A percentile compares a stretch with the other conserved stretches of the same genome.
phyloP scores from a whole-genome alignment of 495 filamentous ascomycete species.

The Penicillium turbatum region DNA sequence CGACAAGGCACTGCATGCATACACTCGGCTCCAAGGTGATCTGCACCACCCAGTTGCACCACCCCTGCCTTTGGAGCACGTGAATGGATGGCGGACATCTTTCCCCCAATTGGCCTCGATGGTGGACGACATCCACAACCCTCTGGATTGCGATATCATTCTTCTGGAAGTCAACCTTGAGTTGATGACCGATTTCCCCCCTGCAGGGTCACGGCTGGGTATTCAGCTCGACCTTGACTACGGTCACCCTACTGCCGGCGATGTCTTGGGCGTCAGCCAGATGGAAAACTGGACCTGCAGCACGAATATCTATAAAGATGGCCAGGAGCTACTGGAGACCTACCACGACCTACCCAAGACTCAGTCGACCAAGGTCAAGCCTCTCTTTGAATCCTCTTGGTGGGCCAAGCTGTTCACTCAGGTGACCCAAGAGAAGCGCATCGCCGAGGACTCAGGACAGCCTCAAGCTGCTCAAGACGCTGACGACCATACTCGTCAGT shows the following conservation, averaged over 20 bases:
- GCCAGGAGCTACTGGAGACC: conserved; percentile 31
- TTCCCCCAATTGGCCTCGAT: conserved; percentile 44
- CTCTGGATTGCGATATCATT: conserved; percentile 45
- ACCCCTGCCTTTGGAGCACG: conserved; percentile 40
- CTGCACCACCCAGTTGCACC: conserved; percentile 35
- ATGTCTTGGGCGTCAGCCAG: conserved; percentile 35
- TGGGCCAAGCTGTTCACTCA: conserved; percentile 47
- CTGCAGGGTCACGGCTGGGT: conserved; percentile 37
- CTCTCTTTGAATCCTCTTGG: conserved; percentile 46
- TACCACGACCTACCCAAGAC: conserved; percentile 36
- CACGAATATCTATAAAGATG: conserved; percentile 44
- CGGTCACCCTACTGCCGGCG: conserved; percentile 33
- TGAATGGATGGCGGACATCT: conserved; percentile 41
- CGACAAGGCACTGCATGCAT: conserved; percentile 44
- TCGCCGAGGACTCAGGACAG: conserved; percentile 35
- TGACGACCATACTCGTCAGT: conserved; percentile 37
- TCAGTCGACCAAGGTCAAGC: conserved; percentile 41
- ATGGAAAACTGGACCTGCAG: conserved; percentile 48
- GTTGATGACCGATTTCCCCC: conserved; percentile 45
- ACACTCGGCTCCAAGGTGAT: conserved; percentile 47
- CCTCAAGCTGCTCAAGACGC: conserved; percentile 31
- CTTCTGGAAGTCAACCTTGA: conserved; percentile 46
- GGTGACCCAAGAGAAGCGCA: conserved; percentile 37
- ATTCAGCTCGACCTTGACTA: conserved; percentile 45
- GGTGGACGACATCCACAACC: conserved; percentile 32